Evolutionary conservation across 202 grass and related monocot genomes (phyloP), one percentile per base, ranked within the genome.

Genomic region (Elaeis oleifera): DNA sequence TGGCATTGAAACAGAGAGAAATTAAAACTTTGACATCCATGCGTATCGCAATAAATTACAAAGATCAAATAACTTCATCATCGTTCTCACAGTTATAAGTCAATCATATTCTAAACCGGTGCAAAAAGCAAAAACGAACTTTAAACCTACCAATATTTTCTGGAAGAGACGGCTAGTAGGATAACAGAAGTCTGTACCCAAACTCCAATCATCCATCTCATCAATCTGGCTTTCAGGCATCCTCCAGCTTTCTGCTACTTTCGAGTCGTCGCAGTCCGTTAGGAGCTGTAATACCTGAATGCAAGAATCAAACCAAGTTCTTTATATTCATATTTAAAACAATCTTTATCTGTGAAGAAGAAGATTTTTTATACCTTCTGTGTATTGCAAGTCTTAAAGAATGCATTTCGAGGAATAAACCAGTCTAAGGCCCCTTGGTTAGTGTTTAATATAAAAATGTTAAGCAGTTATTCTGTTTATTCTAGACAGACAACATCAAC

Each of bases 181-280:
- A 26, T 80, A 87, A 15, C 19, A 80, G 24, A 56, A 85, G 67
- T 83, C 81, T 56, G 84, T 78, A 52, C 82, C 57, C 54, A 84
- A 58, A 54, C 71, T 65, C 50, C 61, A 86, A 50, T 86, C 88
- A 50, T 92, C 80, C 82, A 81, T 85, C 79, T 86, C 79, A 18
- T 84, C 51, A 1, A 84, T 66, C 66, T 97, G 88, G 5, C 73
- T 59, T 27, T 97, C 88, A 0, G 73, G 80, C 36, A 89, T 84
- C 74, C 89, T 89, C 80, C 85, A 92, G 64, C 87, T 89, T 71
- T 89, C 79, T 0, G 77, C 75, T 20, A 79, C 88, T 20, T 75
- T 69, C 32, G 84, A 64, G 44, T 54, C 80, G 26, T 88, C 69
- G 53, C 72, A 65, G 14, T 79, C 74, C 8, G 76, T 89, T 62